A percentile compares a stretch with the other conserved stretches of the same genome.
Evolutionary conservation across 257 asterid genomes (phyloP).

Genomic region (Plectranthus barbatus): DNA sequence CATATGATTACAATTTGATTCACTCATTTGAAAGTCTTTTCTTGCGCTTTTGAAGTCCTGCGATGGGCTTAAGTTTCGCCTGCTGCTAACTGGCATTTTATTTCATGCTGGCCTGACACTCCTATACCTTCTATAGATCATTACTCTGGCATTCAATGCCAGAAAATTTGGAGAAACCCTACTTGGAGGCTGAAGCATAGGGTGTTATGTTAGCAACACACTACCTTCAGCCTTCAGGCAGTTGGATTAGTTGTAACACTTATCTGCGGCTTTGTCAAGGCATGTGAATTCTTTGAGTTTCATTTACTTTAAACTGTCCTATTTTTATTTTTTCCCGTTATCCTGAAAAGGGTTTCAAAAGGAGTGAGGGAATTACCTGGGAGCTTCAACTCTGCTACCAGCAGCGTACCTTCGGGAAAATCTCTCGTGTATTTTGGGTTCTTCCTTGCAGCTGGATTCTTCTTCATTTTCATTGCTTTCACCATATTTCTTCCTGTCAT

Average conservation of each 20-base stretch:
- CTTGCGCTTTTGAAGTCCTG: neutral
- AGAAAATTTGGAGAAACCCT: neutral
- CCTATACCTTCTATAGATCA: neutral
- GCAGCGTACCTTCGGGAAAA: constrained; percentile 68
- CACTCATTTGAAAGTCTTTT: neutral
- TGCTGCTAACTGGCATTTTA: neutral
- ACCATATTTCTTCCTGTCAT: constrained; percentile 86
- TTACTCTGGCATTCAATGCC: neutral
- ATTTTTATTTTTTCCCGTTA: neutral
- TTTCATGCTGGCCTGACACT: neutral
- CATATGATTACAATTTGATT: neutral
- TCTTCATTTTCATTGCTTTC: constrained; percentile 67
- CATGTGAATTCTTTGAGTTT: neutral
- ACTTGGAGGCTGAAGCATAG: neutral
- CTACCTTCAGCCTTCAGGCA: neutral
- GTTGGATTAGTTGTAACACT: neutral
- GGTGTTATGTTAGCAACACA: neutral
- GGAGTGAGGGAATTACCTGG: constrained; percentile 73
- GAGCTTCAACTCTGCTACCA: constrained; percentile 62
- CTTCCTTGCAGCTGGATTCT: constrained; percentile 66
- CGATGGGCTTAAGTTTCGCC: too few relatives aligned
- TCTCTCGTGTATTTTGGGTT: constrained; percentile 68
- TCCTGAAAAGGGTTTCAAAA: constrained; percentile 45
- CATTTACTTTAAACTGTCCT: neutral
- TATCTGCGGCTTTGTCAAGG: neutral